Conservation (phyloP, 306 rosid genomes). For the Ceratonia siliqua region DNA sequence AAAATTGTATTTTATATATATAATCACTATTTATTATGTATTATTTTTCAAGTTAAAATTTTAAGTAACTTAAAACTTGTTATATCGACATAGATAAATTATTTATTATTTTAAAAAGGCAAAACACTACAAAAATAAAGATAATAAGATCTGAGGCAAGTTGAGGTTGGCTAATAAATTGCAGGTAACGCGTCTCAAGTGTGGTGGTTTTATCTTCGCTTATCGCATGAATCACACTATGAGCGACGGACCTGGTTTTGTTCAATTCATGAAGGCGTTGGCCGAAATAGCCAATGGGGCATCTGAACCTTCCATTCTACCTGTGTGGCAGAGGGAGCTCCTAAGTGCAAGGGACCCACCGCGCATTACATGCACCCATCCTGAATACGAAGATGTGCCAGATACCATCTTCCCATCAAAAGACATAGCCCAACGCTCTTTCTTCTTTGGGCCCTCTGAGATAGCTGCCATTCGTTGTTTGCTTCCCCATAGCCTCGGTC, state of each 20-base stretch:
- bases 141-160: too few species aligned
- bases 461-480: slow-evolving; percentile 7
- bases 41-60: too few species aligned
- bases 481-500: background rate
- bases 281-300: slow-evolving; percentile 36
- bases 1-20: too few species aligned
- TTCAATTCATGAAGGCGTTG: slow-evolving; percentile 1
- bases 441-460: slow-evolving; percentile 19
- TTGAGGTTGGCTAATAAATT: too few species aligned
- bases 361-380: slow-evolving; percentile 28
- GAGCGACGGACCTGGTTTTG: background rate
- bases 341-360: slow-evolving; percentile 39
- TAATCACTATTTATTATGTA: too few species aligned
- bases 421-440: background rate
- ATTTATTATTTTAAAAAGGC: too few species aligned
- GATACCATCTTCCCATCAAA: background rate
- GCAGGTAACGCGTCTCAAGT: slow-evolving; percentile 36
- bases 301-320: slow-evolving; percentile 22
- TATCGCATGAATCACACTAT: background rate
- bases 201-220: slow-evolving; percentile 36
- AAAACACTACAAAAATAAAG: too few species aligned
- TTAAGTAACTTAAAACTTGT: too few species aligned
- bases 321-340: slow-evolving; percentile 39
- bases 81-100: too few species aligned
- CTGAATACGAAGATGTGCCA: background rate